Evolutionary conservation across 768 basidiomycete genomes (phyloP), one percentile per base, ranked within the genome.

Genomic region (Sarcomyxa edulis): DNA sequence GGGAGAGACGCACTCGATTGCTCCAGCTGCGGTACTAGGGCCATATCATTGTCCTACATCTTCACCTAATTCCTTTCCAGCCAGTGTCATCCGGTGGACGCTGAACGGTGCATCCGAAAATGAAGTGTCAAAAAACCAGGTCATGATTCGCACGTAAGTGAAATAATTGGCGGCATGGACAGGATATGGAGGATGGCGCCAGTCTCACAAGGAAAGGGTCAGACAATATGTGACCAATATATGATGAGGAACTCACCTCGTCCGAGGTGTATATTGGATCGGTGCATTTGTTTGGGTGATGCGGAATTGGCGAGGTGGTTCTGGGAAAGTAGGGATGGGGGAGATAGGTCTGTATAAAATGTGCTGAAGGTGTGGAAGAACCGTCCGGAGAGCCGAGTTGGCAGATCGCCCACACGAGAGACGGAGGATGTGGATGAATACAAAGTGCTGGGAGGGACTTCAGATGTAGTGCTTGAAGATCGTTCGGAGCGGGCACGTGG

Each of bases 31-130:
- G 0, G 89, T 92, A 54, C 89, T 94, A 0, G 95, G 95, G 0
- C 95, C 95, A 52, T 97, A 98, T 95, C 95, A 98, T 59, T 92
- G 86, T 1, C 95, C 95, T 0, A 97, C 86, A 47, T 92, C 89
- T 45, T 89, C 96, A 9, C 95, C 95, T 1, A 97, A 73, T 49
- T 93, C 85, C 54, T 97, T 94, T 1, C 95, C 95, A 0, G 93
- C 85, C 16, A 93, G 66, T 0, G 94, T 94, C 85, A 99, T 96
- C 33, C 91, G 76, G 60, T 99, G 95, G 6, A 99, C 89, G 48
- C 88, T 87, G 56, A 99, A 99, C 0, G 95, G 95, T 12, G 84
- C 81, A 21, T 83, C 68, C 0, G 87, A 77, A 0, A 81, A 72
- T 0, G 94, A 94, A 2, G 84, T 82, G 55, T 99, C 95, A 31